Evolutionary conservation across 371 early-diverging fungal genomes (phyloP).

Genomic region (Lichtheimia corymbifera): DNA sequence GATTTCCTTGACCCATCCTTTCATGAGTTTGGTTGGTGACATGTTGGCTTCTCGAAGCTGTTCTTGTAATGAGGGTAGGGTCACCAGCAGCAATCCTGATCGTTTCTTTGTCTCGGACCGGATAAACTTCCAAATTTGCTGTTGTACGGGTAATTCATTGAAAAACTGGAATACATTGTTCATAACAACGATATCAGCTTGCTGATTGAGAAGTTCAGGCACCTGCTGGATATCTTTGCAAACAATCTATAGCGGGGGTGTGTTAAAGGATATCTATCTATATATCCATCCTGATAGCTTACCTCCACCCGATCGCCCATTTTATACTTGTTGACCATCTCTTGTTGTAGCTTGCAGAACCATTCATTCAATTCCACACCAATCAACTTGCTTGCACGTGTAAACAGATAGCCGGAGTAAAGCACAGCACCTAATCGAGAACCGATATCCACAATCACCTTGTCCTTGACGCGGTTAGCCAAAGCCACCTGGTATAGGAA

Average conservation of each 20-base stretch:
- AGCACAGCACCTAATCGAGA: conserved; percentile 68
- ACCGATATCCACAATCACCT: conserved; percentile 64
- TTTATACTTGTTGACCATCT: conserved; percentile 55
- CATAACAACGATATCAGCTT: conserved; percentile 60
- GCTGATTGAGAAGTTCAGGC: conserved; percentile 41
- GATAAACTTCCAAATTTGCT: conserved; percentile 62
- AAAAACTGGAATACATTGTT: conserved; percentile 73
- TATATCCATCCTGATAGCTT: conserved; percentile 4
- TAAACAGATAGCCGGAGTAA: conserved; percentile 61
- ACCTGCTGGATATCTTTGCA: conserved; percentile 54
- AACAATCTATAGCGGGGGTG: conserved; percentile 27
- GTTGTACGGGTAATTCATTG: conserved; percentile 50
- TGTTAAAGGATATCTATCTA: not conserved
- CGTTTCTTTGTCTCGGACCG: conserved; percentile 48
- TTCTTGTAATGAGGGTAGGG: conserved; percentile 61
- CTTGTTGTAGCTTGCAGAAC: conserved; percentile 59
- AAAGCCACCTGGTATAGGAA: conserved; percentile 60
- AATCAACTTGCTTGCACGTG: conserved; percentile 55
- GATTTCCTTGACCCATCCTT: conserved; percentile 52
- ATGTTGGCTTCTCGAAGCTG: conserved; percentile 59
- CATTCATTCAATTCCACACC: conserved; percentile 68
- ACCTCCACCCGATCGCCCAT: conserved; percentile 62
- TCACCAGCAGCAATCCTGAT: conserved; percentile 53
- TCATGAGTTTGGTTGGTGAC: conserved; percentile 40
- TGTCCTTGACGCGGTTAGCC: conserved; percentile 48